Base-by-base conservation (phyloP, 2,329 filamentous ascomycete species). In the Dactylellina sp. region DNA sequence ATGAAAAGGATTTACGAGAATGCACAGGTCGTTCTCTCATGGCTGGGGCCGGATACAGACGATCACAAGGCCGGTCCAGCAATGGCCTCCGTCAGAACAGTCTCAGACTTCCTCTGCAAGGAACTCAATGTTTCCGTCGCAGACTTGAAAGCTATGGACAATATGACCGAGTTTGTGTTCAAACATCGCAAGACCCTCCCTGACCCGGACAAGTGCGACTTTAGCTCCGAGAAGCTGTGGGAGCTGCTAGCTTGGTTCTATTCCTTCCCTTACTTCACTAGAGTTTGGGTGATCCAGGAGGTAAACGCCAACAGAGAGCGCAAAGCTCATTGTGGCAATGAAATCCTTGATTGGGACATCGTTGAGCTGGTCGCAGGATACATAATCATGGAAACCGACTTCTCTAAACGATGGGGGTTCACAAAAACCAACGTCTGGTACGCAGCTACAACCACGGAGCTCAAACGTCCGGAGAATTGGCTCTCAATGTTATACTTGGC, bases 1-100 rank as follows among this genome's bases (percentile, higher is more conserved):
- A 80, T 79, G 78, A 76, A 72, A 42, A 76, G 72, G 20, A 79
- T 80, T n/a, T 80, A 78, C 39, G 72, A 77, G 42, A 76, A 72
- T 7, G 77, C 78, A 0, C 71, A 77, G 39, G 25, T 63, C 7
- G 79, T 80, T n/a, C 65, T 79, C 16, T 77, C 78, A 12, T 80
- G 78, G 78, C 63, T 79, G n/a, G 77, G 77, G 7, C 71, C 60
- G 1, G 75, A 75, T 42, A 62, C 65, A 6, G 57, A 63, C 35
- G 70, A 71, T 35, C 42, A 66, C 53, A 60, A 75, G 53, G 63
- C 62, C 2, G 37, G 11, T 7, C 47, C 50, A 16, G 64, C 75
- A 52, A 62, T 76, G 16, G 20, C 56, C 20, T 63, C 56, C 22
- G n/a, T 76, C 25, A 46, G 32, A 39, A 59, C 14, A 12, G 52